These are phyloP conservation scores for Cordyceps tenuipes DNA, from an alignment of 2,329 filamentous ascomycete species.

Conservation along the genomic window DNA sequence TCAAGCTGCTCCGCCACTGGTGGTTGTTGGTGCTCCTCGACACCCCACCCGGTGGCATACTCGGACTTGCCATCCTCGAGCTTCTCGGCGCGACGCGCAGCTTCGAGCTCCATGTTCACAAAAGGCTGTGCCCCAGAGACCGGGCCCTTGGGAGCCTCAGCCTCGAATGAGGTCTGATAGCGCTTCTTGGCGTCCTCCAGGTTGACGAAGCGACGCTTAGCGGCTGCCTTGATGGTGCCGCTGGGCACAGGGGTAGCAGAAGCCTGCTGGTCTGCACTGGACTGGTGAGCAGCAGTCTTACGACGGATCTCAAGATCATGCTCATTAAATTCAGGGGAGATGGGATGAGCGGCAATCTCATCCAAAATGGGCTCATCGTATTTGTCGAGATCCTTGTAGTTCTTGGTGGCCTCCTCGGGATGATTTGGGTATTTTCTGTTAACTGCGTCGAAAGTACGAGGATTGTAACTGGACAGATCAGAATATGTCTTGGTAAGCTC, in stretches of 20 bases:
- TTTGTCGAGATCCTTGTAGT: conserved; percentile 19
- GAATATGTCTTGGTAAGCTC: conserved; percentile 31
- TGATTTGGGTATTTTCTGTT: conserved; percentile 21
- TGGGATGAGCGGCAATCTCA: not conserved
- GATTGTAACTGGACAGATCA: conserved; percentile 35
- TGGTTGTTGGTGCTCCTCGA: conserved; percentile 5
- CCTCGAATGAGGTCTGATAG: conserved; percentile 8
- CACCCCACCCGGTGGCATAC: conserved; percentile 8
- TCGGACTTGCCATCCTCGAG: conserved; percentile 4
- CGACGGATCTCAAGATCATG: conserved; percentile 1
- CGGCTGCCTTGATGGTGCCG: conserved; percentile 2
- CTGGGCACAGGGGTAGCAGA: not conserved
- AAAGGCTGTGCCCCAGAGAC: not conserved
- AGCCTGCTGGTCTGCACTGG: not conserved
- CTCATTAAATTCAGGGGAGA: not conserved
- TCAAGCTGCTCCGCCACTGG: conserved; percentile 4
- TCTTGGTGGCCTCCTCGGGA: conserved; percentile 23
- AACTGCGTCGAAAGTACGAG: conserved; percentile 21
- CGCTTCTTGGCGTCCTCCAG: conserved; percentile 10
- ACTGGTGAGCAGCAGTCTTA: conserved; percentile 6
- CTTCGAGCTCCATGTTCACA: conserved; percentile 2
- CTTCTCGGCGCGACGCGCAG: conserved; percentile 4
- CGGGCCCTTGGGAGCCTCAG: not conserved
- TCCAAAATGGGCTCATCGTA: conserved; percentile 21
- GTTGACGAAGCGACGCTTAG: conserved; percentile 4